Percentiles rank a stretch among this genome's conserved stretches.
These are phyloP conservation scores for Vaccinium corymbosum DNA, from an alignment of 148 eudicot genomes.

Conservation along the genomic window DNA sequence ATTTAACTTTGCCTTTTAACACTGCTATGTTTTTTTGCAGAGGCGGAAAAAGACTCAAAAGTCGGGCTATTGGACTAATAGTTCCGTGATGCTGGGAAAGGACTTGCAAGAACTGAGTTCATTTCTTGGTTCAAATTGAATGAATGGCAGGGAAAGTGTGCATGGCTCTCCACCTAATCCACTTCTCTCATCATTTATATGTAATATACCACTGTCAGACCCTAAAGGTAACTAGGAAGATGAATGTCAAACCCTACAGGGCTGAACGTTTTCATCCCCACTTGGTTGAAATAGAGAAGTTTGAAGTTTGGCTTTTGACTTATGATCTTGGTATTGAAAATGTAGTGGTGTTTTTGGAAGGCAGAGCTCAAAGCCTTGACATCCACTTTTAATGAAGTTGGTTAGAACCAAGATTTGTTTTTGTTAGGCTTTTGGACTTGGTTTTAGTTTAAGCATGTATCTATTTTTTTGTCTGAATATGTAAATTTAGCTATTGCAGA, in stretches of 20 bases:
- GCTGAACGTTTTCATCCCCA: no score
- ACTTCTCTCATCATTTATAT: constrained; percentile 59
- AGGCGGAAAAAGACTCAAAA: constrained; percentile 57
- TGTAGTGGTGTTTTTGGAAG: no score
- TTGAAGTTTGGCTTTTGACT: no score
- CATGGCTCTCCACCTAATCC: constrained; percentile 60
- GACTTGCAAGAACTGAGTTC: constrained; percentile 40
- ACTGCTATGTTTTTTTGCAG: constrained; percentile 25
- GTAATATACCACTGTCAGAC: constrained; percentile 33
- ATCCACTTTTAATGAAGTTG: no score
- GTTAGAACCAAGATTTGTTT: no score
- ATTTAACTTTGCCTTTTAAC: neutral
- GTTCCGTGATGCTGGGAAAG: constrained; percentile 28
- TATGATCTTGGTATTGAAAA: no score
- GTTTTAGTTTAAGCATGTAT: no score
- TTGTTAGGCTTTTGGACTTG: no score
- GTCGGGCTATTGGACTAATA: constrained; percentile 53
- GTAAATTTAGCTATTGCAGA: no score
- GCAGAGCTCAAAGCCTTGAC: no score
- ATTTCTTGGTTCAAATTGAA: constrained; percentile 29
- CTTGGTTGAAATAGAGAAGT: no score
- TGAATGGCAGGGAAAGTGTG: constrained; percentile 21
- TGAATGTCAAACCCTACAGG: neutral
- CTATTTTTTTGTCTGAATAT: no score
- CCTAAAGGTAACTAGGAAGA: constrained; percentile 35